Evolutionary conservation across 352 stramenopile genomes (phyloP).

Genomic region (Pythium aphanidermatum): DNA sequence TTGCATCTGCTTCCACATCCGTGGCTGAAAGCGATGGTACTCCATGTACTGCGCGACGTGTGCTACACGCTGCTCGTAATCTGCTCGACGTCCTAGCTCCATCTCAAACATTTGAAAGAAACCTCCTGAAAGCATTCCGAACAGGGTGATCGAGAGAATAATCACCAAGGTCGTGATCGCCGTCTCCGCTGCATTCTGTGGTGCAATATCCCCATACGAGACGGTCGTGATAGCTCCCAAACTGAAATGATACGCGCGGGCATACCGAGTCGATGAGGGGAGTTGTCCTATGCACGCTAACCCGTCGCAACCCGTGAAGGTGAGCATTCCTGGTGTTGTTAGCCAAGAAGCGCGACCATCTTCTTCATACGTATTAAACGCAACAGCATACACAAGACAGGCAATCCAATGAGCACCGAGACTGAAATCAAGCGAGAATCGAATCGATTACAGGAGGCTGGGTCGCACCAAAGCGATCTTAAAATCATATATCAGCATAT

Average conservation of each 20-base stretch:
- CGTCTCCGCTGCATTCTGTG: constrained; percentile 58
- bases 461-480: constrained; percentile 13
- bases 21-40: constrained; percentile 50
- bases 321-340: constrained; percentile 35
- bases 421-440: constrained; percentile 29
- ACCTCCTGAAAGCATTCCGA: constrained; percentile 65
- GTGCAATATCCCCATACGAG: constrained; percentile 63
- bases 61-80: constrained; percentile 60
- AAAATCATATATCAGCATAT: constrained; percentile 49
- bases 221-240: constrained; percentile 75
- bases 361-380: constrained; percentile 6
- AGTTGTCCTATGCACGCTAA: constrained; percentile 29
- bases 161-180: constrained; percentile 48
- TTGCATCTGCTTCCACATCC: constrained; percentile 66
- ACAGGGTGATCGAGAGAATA: constrained; percentile 57
- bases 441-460: constrained; percentile 31
- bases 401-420: constrained; percentile 24
- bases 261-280: constrained; percentile 30
- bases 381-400: constrained; percentile 20
- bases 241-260: constrained; percentile 59
- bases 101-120: constrained; percentile 72
- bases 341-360: constrained; percentile 16
- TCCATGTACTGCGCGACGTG: constrained; percentile 52
- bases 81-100: constrained; percentile 48
- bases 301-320: constrained; percentile 25